Percentiles rank a stretch among this genome's conserved stretches.
Evolutionary conservation across 78 protist species (phyloP).

Genomic region (Neovahlkampfia damariscottae): DNA sequence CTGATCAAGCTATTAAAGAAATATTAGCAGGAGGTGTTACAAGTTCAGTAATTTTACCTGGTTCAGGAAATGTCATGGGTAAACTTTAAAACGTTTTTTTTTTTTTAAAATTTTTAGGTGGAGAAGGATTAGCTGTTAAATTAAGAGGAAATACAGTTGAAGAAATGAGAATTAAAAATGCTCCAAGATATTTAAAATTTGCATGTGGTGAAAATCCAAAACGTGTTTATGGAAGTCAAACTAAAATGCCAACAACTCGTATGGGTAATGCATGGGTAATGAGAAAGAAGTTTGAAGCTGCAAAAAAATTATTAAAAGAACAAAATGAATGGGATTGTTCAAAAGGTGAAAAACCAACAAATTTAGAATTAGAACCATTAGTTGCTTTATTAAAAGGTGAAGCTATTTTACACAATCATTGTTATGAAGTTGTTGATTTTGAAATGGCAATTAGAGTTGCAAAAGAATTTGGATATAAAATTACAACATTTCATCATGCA

Average conservation of each 20-base stretch:
- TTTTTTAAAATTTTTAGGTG: too few species aligned
- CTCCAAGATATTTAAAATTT: background rate
- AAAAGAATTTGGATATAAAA: background rate
- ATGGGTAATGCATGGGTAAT: conserved; percentile 13
- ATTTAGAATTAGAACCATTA: conserved; percentile 5
- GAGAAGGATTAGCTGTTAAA: conserved; percentile 5
- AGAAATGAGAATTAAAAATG: background rate
- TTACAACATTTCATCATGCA: conserved; percentile 14
- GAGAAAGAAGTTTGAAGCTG: background rate
- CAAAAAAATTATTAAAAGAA: background rate
- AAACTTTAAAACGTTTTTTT: too few species aligned
- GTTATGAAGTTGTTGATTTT: background rate
- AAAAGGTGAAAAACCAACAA: background rate
- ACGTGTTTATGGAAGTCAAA: background rate
- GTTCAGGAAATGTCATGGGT: conserved; percentile 7
- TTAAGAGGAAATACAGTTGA: background rate
- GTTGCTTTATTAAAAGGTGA: background rate
- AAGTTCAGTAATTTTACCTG: conserved; percentile 8
- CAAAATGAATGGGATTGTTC: background rate
- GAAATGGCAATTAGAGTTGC: background rate
- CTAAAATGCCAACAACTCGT: background rate
- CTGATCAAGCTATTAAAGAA: background rate
- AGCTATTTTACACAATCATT: conserved; percentile 2
- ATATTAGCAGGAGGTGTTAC: conserved; percentile 2
- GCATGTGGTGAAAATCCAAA: conserved; percentile 19